Percentiles rank a stretch among this genome's conserved stretches.
These are phyloP conservation scores for Myrica gale DNA, from an alignment of 306 rosid species.

Conservation along the genomic window DNA sequence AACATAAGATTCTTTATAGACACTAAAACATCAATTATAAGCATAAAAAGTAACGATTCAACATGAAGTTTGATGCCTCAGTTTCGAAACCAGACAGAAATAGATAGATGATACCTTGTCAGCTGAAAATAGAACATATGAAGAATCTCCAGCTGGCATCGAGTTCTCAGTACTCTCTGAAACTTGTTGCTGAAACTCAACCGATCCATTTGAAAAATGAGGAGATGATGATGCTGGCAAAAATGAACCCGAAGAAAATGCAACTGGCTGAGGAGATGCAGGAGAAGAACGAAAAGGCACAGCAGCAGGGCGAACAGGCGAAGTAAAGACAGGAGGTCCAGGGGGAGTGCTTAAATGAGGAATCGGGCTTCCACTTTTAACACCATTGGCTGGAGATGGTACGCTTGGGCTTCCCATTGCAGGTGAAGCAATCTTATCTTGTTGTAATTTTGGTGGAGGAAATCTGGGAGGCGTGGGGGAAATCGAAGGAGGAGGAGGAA, in stretches of 20 bases:
- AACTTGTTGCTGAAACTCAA: conserved; percentile 54
- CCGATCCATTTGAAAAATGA: conserved; percentile 52
- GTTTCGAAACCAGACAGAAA: conserved; percentile 12
- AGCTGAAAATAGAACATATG: conserved; percentile 80
- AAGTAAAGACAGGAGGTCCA: conserved; percentile 90
- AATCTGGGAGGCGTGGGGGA: conserved; percentile 48
- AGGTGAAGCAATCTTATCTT: conserved; percentile 61
- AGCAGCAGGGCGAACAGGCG: conserved; percentile 95
- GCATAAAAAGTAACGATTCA: background rate
- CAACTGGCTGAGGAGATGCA: conserved; percentile 88
- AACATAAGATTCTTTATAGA: background rate
- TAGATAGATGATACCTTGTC: conserved; percentile 61
- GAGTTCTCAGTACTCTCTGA: conserved; percentile 51
- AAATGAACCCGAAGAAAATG: conserved; percentile 62
- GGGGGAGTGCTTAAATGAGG: conserved; percentile 96
- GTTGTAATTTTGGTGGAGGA: conserved; percentile 60
- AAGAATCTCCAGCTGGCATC: conserved; percentile 50
- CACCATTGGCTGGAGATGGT: conserved; percentile 64
- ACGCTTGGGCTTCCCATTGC: conserved; percentile 41
- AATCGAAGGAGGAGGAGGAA: conserved; percentile 41
- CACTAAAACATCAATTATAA: conserved; percentile 6
- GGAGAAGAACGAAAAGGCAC: conserved; percentile 92
- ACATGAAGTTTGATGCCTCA: conserved; percentile 5
- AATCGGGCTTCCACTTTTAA: conserved; percentile 58
- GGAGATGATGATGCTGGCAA: conserved; percentile 66